Evolutionary conservation across 306 rosid species (phyloP).

Genomic region (Castanospermum australe): DNA sequence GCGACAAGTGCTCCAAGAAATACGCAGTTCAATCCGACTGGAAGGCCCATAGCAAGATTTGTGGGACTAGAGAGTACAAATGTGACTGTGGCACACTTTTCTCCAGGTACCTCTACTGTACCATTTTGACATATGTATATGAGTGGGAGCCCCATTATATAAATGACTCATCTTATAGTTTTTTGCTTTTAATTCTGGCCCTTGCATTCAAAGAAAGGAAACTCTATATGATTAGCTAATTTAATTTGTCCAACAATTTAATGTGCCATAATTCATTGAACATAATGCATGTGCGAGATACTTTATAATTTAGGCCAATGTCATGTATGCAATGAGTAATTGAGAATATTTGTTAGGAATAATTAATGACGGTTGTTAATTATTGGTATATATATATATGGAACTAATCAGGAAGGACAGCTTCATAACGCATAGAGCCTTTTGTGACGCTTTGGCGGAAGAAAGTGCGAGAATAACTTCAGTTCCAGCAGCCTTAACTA

Average conservation of each 20-base stretch:
- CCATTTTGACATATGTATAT: too few relatives aligned
- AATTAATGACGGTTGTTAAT: slow-evolving; percentile 24
- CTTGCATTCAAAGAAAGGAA: background rate
- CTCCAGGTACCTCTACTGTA: slow-evolving; percentile 54
- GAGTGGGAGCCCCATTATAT: too few relatives aligned
- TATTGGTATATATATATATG: background rate
- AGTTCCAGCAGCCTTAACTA: slow-evolving; percentile 42
- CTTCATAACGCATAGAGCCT: slow-evolving; percentile 86
- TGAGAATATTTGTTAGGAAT: slow-evolving; percentile 18
- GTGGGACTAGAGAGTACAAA: slow-evolving; percentile 90
- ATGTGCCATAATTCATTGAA: slow-evolving; percentile 14
- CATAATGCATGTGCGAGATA: background rate
- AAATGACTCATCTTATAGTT: background rate
- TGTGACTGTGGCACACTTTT: slow-evolving; percentile 89
- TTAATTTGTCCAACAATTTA: slow-evolving; percentile 16
- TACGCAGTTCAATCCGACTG: slow-evolving; percentile 94
- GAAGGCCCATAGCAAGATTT: slow-evolving; percentile 89
- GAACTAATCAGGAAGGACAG: slow-evolving; percentile 78
- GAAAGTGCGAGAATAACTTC: slow-evolving; percentile 47
- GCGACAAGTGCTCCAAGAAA: slow-evolving; percentile 80
- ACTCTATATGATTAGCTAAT: background rate
- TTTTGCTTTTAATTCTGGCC: background rate
- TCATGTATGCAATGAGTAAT: background rate
- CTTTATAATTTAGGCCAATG: background rate
- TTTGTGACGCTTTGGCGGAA: slow-evolving; percentile 79